phyloP scores from a whole-genome alignment of 352 stramenopile genomes.

The Elongisporangium anandrum region DNA sequence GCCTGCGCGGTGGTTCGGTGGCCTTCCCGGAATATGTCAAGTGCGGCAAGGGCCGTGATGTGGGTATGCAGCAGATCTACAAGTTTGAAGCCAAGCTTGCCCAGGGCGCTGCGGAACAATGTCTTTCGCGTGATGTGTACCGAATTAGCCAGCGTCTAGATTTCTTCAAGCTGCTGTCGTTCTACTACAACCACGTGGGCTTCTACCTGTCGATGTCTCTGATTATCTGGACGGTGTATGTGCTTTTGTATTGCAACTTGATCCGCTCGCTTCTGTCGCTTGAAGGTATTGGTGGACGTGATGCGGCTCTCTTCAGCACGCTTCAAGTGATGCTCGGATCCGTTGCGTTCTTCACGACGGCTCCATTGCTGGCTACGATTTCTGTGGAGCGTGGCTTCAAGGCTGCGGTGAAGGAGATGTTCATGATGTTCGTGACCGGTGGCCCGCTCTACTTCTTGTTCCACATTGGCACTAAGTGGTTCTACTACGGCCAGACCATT shows the following conservation, averaged over 20 bases:
- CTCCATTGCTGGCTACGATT: slow-evolving; percentile 96
- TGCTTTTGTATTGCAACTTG: slow-evolving; percentile 96
- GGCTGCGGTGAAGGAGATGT: slow-evolving; percentile 88
- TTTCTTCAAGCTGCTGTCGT: slow-evolving; percentile 98
- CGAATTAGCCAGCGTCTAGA: slow-evolving; percentile 96
- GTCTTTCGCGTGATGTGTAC: slow-evolving; percentile 97
- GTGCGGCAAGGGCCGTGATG: slow-evolving; percentile 98
- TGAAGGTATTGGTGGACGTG: slow-evolving; percentile 89
- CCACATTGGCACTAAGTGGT: slow-evolving; percentile 99
- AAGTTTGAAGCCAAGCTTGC: slow-evolving; percentile 99
- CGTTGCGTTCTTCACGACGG: slow-evolving; percentile 96
- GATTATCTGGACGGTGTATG: slow-evolving; percentile 97
- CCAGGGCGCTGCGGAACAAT: slow-evolving; percentile 97
- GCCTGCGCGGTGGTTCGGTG: slow-evolving; percentile 94
- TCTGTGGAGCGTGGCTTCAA: slow-evolving; percentile 98
- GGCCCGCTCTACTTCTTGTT: slow-evolving; percentile 99
- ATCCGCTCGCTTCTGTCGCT: slow-evolving; percentile 91
- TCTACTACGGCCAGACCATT: slow-evolving; percentile 99
- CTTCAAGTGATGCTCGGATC: slow-evolving; percentile 96
- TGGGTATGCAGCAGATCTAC: slow-evolving; percentile 99
- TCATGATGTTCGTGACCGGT: slow-evolving; percentile 96
- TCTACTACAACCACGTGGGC: slow-evolving; percentile 99
- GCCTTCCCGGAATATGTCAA: slow-evolving; percentile 99
- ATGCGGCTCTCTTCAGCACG: slow-evolving; percentile 92
- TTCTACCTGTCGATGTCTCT: slow-evolving; percentile 98